Percentiles rank a stretch among this genome's conserved stretches.
Evolutionary conservation across 176 grass and related monocot species (phyloP).

Genomic region (Thalia dealbata): DNA sequence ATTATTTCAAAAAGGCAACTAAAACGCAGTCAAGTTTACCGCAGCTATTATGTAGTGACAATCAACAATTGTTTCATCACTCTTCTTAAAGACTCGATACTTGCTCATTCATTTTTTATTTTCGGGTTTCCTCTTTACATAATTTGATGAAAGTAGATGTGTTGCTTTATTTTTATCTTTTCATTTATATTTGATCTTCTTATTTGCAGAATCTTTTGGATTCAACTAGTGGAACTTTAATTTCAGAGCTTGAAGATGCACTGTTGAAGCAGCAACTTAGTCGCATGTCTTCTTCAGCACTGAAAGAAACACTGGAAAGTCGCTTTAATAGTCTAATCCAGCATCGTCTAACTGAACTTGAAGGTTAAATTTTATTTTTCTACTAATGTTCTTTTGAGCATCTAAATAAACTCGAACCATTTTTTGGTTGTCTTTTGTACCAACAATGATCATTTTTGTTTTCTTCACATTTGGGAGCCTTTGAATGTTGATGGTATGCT

Average conservation of each 20-base stretch:
- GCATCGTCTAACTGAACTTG: slow-evolving; percentile 74
- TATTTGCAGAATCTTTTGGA: slow-evolving; percentile 8
- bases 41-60: not conserved
- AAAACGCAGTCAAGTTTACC: not conserved
- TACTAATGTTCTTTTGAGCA: slow-evolving; percentile 19
- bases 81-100: not conserved
- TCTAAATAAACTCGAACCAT: slow-evolving; percentile 4
- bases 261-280: slow-evolving; percentile 42
- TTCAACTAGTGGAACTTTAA: slow-evolving; percentile 35
- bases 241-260: slow-evolving; percentile 77
- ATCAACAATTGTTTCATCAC: not conserved
- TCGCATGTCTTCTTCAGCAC: slow-evolving; percentile 51
- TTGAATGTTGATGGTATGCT: not conserved
- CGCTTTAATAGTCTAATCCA: slow-evolving; percentile 71
- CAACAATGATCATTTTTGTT: slow-evolving; percentile 5
- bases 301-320: slow-evolving; percentile 53
- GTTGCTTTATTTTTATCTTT: not conserved
- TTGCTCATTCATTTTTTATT: not conserved
- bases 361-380: slow-evolving; percentile 43
- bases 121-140: not conserved
- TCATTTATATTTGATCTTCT: not conserved
- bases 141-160: not conserved
- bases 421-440: not conserved
- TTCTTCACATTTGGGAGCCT: not conserved
- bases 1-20: no score